These are phyloP conservation scores for Liquidambar formosana DNA, from an alignment of 164 flowering plant species.

Conservation along the genomic window DNA sequence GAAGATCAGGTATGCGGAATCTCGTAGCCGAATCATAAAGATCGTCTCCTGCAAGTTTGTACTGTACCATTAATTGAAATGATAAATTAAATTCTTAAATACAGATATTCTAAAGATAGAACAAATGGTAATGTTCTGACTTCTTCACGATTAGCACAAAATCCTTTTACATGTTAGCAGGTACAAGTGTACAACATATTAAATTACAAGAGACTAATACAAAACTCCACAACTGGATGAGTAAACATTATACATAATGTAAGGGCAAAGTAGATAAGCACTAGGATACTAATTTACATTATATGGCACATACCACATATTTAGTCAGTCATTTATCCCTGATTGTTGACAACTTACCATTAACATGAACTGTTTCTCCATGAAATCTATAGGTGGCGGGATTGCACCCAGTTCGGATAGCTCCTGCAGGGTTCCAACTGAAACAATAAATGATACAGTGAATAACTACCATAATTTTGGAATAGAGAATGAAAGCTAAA, in stretches of 20 bases:
- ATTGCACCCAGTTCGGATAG: slow-evolving; percentile 80
- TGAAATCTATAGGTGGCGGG: slow-evolving; percentile 70
- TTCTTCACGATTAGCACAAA: too few relatives aligned
- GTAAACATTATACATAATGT: neutral
- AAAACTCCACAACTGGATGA: neutral
- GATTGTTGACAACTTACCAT: slow-evolving; percentile 49
- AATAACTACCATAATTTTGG: slow-evolving; percentile 5
- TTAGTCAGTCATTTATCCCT: neutral
- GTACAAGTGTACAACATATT: too few relatives aligned
- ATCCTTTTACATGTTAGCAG: too few relatives aligned
- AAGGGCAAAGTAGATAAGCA: neutral
- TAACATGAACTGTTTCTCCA: slow-evolving; percentile 70
- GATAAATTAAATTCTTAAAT: neutral
- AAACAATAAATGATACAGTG: slow-evolving; percentile 16
- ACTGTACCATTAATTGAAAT: neutral
- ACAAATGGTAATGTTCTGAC: neutral
- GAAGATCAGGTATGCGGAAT: slow-evolving; percentile 72
- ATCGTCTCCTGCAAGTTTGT: slow-evolving; percentile 59
- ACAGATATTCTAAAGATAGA: neutral
- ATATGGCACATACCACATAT: neutral
- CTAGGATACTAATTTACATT: neutral
- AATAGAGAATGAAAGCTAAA: neutral
- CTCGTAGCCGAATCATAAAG: slow-evolving; percentile 83
- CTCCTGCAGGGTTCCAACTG: slow-evolving; percentile 99
- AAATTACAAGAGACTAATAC: neutral